phyloP scores from a whole-genome alignment of 2,329 filamentous ascomycete species.

The Cytospora paraplurivora region DNA sequence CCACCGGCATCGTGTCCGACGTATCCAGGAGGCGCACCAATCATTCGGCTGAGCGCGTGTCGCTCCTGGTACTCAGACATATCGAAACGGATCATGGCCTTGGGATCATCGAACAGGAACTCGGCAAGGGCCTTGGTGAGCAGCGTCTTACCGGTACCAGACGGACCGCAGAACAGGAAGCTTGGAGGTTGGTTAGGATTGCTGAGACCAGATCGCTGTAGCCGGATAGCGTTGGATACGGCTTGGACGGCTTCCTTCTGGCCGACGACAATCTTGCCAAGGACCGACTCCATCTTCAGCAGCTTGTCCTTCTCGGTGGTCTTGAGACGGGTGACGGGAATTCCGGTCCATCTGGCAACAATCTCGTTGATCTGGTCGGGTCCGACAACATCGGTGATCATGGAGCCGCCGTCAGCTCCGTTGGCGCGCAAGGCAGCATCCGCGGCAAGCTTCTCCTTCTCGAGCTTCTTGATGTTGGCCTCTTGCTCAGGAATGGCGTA shows the following conservation, averaged over 20 bases:
- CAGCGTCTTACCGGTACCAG: constrained; percentile 95
- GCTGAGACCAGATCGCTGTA: constrained; percentile 89
- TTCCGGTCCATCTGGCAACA: constrained; percentile 96
- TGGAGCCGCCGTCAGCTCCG: constrained; percentile 65
- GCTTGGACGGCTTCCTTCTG: constrained; percentile 92
- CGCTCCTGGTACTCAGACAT: constrained; percentile 99
- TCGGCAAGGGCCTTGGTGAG: constrained; percentile 96
- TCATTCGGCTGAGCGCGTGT: constrained; percentile 94
- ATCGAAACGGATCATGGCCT: constrained; percentile 98
- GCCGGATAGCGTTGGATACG: constrained; percentile 92
- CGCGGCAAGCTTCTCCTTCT: constrained; percentile 75
- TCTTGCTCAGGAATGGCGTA: constrained; percentile 96
- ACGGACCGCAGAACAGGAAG: constrained; percentile 98
- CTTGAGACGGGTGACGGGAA: constrained; percentile 90
- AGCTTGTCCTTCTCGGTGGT: constrained; percentile 98
- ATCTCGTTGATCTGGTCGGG: constrained; percentile 99
- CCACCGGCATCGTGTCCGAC: constrained; percentile 96
- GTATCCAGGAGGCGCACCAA: constrained; percentile 94
- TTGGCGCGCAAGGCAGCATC: constrained; percentile 68
- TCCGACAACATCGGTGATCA: constrained; percentile 91
- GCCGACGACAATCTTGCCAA: constrained; percentile 83
- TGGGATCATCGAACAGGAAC: constrained; percentile 96
- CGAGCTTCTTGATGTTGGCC: constrained; percentile 75
- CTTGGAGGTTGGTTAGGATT: constrained; percentile 97
- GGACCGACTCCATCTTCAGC: constrained; percentile 90